These are phyloP conservation scores for Phytophthora ohioensis DNA, from an alignment of 352 stramenopile genomes.

Conservation along the genomic window DNA sequence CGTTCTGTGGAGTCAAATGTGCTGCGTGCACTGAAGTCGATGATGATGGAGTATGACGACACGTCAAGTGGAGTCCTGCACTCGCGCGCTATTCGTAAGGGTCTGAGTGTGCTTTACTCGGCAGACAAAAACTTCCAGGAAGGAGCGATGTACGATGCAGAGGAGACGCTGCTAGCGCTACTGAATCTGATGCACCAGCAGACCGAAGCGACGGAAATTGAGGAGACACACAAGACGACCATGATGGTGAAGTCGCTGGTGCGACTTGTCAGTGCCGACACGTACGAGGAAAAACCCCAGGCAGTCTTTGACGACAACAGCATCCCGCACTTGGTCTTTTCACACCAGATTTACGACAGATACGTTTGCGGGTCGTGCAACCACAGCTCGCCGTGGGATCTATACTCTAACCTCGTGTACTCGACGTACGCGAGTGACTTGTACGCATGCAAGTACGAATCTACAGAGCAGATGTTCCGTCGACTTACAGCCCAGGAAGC, in stretches of 20 bases:
- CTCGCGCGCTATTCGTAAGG: conserved; percentile 80
- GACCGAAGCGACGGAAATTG: conserved; percentile 75
- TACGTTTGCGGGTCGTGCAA: conserved; percentile 76
- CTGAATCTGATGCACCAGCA: conserved; percentile 90
- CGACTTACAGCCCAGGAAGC: conserved; percentile 61
- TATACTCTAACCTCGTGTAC: conserved; percentile 89
- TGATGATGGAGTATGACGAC: conserved; percentile 89
- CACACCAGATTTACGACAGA: conserved; percentile 88
- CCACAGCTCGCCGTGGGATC: conserved; percentile 70
- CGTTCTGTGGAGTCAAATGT: conserved; percentile 79
- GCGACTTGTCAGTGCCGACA: conserved; percentile 72
- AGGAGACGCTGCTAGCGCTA: conserved; percentile 85
- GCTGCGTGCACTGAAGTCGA: conserved; percentile 75
- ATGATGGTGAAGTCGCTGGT: conserved; percentile 80
- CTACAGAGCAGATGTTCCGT: conserved; percentile 79
- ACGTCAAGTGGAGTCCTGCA: conserved; percentile 81
- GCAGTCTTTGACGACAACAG: conserved; percentile 88
- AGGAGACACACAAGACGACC: conserved; percentile 78
- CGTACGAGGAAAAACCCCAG: conserved; percentile 65
- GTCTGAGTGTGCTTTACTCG: conserved; percentile 84
- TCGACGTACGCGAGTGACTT: conserved; percentile 84
- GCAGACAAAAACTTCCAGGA: conserved; percentile 89
- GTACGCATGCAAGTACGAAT: conserved; percentile 65
- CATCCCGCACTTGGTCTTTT: conserved; percentile 89
- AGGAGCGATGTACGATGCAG: conserved; percentile 89